A percentile compares a stretch with the other conserved stretches of the same genome.
Evolutionary conservation across 805 yeast genomes (phyloP).

Genomic region (Kodamaea nitidulidarum): DNA sequence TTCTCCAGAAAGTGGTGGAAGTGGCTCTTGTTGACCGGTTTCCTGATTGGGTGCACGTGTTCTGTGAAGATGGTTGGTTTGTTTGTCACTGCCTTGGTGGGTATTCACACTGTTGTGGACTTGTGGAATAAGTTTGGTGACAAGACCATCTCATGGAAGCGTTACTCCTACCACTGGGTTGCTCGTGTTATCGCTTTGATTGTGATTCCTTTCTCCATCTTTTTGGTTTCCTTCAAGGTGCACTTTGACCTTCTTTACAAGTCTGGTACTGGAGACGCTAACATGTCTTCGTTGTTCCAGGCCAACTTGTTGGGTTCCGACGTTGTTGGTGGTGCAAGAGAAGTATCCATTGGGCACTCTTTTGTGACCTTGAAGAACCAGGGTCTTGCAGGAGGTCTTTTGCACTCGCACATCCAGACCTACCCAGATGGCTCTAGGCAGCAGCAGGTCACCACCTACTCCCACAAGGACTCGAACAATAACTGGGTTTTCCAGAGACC

Average conservation of each 20-base stretch:
- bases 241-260: constrained; percentile 72
- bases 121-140: constrained; percentile 84
- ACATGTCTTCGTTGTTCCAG: constrained; percentile 78
- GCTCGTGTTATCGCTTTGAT: constrained; percentile 64
- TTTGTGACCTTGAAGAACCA: constrained; percentile 38
- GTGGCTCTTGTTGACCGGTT: constrained; percentile 83
- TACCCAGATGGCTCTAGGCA: constrained; percentile 47
- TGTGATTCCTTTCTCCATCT: constrained; percentile 58
- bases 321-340: constrained; percentile 66
- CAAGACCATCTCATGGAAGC: constrained; percentile 44
- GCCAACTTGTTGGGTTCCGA: constrained; percentile 67
- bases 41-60: constrained; percentile 82
- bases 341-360: constrained; percentile 52
- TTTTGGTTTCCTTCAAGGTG: constrained; percentile 63
- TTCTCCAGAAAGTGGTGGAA: constrained; percentile 88
- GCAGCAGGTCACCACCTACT: constrained; percentile 45
- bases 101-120: constrained; percentile 83
- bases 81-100: constrained; percentile 82
- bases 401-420: constrained; percentile 45
- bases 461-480: constrained; percentile 45
- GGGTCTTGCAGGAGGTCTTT: constrained; percentile 43
- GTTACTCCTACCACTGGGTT: constrained; percentile 59
- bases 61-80: constrained; percentile 97
- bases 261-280: constrained; percentile 78
- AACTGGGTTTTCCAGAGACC: constrained; percentile 48